phyloP scores from a whole-genome alignment of 1,284 basidiomycete genomes.

The Sanghuangporus baumii region DNA sequence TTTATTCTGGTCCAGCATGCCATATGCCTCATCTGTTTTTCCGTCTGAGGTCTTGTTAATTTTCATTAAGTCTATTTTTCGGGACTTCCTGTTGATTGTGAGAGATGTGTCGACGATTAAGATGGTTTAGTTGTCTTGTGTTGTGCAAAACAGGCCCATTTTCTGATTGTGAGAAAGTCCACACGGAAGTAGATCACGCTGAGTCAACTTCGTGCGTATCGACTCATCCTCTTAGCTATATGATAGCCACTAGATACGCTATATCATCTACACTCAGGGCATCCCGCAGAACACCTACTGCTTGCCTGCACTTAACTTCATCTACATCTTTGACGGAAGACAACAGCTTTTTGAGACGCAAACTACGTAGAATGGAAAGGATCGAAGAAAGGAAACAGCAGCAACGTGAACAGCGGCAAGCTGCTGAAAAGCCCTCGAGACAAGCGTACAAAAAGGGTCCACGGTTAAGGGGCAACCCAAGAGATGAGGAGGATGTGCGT shows the following conservation, averaged over 20 bases:
- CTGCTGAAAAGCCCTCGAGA: not conserved
- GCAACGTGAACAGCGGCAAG: not conserved
- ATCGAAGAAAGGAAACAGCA: not conserved
- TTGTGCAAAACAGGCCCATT: not conserved
- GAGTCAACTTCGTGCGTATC: not conserved
- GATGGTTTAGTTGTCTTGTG: too few relatives aligned
- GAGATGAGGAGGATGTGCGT: conserved; percentile 16
- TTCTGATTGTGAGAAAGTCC: not conserved
- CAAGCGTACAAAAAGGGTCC: conserved; percentile 1
- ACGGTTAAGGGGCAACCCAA: conserved; percentile 4
- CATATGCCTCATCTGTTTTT: too few relatives aligned
- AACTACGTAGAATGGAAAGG: conserved; percentile 5
- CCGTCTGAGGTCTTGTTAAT: too few relatives aligned
- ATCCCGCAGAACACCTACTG: not conserved
- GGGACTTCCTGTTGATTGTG: too few relatives aligned
- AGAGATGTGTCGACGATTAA: too few relatives aligned
- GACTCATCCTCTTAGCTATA: not conserved
- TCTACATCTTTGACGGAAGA: not conserved
- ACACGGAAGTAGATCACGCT: not conserved
- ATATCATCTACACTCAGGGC: not conserved
- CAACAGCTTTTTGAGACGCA: not conserved
- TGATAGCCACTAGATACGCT: not conserved
- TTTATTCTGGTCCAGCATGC: too few relatives aligned
- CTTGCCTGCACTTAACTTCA: not conserved
- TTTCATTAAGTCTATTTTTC: too few relatives aligned